Percentiles rank a stretch among this genome's conserved stretches.
These are phyloP conservation scores for Puccinia polysora DNA, from an alignment of 1,284 basidiomycete species.

Conservation along the genomic window DNA sequence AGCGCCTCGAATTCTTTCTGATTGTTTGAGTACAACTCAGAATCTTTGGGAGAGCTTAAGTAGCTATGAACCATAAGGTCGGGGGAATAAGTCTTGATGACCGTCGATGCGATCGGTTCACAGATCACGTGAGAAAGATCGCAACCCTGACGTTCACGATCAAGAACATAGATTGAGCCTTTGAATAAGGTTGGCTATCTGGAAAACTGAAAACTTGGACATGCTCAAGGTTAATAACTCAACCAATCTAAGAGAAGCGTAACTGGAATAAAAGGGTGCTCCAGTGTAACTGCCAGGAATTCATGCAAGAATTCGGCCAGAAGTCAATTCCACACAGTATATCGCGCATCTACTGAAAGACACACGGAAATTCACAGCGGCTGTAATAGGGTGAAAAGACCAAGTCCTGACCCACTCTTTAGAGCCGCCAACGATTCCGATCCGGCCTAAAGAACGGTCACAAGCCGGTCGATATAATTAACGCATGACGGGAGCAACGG, in stretches of 20 bases:
- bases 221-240: conserved; percentile 48
- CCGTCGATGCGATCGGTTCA: conserved; percentile 70
- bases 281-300: conserved; percentile 67
- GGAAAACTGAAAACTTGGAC: neutral
- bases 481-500: neutral
- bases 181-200: neutral
- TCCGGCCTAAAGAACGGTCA: conserved; percentile 60
- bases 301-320: too few relatives aligned
- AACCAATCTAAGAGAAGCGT: conserved; percentile 77
- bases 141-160: conserved; percentile 62
- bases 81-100: conserved; percentile 89
- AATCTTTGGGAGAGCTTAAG: conserved; percentile 55
- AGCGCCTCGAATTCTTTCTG: conserved; percentile 63
- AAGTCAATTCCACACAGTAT: neutral
- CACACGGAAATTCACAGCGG: neutral
- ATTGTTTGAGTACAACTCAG: conserved; percentile 50
- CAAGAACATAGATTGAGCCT: too few relatives aligned
- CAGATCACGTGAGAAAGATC: conserved; percentile 97
- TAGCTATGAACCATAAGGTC: conserved; percentile 95
- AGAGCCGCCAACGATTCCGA: conserved; percentile 88
- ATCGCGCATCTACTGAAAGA: neutral
- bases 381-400: neutral
- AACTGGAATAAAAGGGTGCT: conserved; percentile 87
- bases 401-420: conserved; percentile 64
- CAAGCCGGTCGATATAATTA: neutral